Evolutionary conservation across 805 yeast species (phyloP).

Genomic region (Ogataea henricii): DNA sequence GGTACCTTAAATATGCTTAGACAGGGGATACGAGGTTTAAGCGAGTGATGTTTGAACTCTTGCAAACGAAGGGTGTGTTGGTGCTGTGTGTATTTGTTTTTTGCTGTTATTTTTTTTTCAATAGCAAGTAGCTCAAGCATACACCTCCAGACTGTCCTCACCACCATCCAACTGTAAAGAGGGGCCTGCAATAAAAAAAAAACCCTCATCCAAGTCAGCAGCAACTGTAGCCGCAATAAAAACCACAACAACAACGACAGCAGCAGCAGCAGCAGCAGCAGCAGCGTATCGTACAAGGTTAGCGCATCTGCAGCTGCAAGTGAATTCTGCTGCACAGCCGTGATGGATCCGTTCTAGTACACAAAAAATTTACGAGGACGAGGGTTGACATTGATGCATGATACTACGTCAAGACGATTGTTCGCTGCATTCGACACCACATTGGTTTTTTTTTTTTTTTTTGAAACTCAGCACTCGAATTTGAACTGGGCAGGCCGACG

Average conservation of each 20-base stretch:
- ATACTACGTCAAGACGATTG: background rate
- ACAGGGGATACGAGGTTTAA: no score
- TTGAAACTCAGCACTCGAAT: background rate
- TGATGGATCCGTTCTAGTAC: background rate
- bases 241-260: background rate
- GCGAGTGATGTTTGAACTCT: no score
- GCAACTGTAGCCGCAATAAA: background rate
- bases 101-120: no score
- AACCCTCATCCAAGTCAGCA: no score
- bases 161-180: no score
- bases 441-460: background rate
- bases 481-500: background rate
- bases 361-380: background rate
- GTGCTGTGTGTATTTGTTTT: no score
- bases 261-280: background rate
- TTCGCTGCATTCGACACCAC: background rate
- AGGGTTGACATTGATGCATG: background rate
- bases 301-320: slow-evolving; percentile 2
- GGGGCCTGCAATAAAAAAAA: no score
- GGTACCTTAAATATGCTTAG: no score
- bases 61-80: no score
- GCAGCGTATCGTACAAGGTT: background rate
- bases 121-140: no score
- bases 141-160: no score
- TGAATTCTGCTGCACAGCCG: background rate